phyloP scores from a whole-genome alignment of 306 rosid genomes.

The Quercus wislizeni region DNA sequence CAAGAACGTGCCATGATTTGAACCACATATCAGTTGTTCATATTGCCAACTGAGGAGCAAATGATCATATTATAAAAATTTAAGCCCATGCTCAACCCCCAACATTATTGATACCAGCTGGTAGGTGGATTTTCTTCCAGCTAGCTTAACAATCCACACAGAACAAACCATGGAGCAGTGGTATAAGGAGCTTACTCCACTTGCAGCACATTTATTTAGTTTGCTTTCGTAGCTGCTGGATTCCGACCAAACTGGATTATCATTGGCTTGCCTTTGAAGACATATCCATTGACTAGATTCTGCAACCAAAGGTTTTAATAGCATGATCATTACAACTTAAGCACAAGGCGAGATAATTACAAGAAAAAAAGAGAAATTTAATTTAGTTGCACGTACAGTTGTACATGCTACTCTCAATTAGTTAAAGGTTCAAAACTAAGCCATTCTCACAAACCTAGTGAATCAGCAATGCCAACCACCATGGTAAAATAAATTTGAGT shows the following conservation, averaged over 20 bases:
- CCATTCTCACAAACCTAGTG: neutral
- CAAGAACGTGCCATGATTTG: neutral
- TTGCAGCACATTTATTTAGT: constrained; percentile 7
- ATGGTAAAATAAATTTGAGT: neutral
- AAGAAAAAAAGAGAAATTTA: neutral
- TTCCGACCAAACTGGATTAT: constrained; percentile 87
- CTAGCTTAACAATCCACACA: neutral
- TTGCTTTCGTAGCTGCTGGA: constrained; percentile 58
- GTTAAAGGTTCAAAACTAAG: neutral
- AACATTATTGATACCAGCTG: neutral
- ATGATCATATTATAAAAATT: neutral
- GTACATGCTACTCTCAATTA: neutral
- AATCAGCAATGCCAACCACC: neutral
- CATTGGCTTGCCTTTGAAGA: constrained; percentile 91
- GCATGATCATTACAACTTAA: constrained; percentile 1
- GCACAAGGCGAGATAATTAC: constrained; percentile 4
- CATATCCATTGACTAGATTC: constrained; percentile 79
- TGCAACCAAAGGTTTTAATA: constrained; percentile 35
- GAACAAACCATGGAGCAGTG: neutral
- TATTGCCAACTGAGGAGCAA: neutral
- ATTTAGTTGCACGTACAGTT: neutral
- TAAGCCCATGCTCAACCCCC: neutral
- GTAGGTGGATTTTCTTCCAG: neutral
- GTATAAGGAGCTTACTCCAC: neutral
- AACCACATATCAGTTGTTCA: neutral